These are phyloP conservation scores for Phellinidium pouzarii DNA, from an alignment of 1,284 basidiomycete genomes.

Conservation along the genomic window DNA sequence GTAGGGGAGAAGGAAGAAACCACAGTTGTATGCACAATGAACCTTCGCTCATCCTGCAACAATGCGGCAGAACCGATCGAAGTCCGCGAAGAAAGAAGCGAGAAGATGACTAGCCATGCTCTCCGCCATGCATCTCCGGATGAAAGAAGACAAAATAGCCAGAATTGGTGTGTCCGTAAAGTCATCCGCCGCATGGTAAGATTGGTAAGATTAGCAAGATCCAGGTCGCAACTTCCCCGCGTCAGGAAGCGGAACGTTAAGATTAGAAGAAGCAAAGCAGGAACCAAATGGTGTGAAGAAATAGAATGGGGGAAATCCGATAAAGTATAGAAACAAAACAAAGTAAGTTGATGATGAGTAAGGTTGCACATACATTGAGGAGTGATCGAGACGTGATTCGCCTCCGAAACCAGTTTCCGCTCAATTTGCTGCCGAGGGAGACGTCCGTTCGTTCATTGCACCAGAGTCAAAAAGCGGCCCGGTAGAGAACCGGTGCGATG, in stretches of 20 bases:
- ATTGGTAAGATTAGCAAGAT: too few species aligned
- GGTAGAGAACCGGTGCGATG: neutral
- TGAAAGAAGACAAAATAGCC: neutral
- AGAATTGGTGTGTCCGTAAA: neutral
- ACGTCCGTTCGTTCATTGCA: neutral
- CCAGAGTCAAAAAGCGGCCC: neutral
- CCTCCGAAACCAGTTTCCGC: conserved; percentile 63
- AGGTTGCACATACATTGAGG: conserved; percentile 54
- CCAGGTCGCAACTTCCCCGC: too few species aligned
- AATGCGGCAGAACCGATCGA: too few species aligned
- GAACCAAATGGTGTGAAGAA: neutral
- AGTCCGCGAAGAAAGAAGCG: too few species aligned
- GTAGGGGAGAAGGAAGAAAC: too few species aligned
- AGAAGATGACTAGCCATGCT: neutral
- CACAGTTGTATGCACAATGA: too few species aligned
- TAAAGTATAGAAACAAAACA: conserved; percentile 9
- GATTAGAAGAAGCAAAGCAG: neutral
- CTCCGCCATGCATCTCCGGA: neutral
- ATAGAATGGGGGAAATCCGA: neutral
- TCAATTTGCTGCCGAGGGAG: conserved; percentile 64
- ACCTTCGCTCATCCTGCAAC: too few species aligned
- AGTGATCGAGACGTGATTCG: conserved; percentile 54
- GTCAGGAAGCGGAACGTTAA: neutral
- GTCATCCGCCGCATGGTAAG: neutral
- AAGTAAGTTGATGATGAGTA: neutral